A percentile compares a stretch with the other conserved stretches of the same genome.
These are phyloP conservation scores for Xylaria sp. DNA, from an alignment of 2,329 filamentous ascomycete genomes.

Conservation along the genomic window DNA sequence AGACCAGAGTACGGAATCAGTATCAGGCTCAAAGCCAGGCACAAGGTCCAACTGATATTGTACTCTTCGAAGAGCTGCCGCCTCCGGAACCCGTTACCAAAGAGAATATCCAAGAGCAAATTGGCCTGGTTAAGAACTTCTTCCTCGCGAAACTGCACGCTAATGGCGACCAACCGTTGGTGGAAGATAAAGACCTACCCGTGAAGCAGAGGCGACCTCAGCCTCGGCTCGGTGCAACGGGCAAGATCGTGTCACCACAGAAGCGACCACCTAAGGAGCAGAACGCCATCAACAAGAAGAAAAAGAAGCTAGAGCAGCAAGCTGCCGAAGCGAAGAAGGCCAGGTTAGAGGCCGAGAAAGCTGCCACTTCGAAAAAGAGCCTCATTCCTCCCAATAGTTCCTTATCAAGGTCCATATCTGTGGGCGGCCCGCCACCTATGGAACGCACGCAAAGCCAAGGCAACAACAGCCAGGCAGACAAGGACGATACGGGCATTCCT, in stretches of 20 bases:
- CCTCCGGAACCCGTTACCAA: conserved; percentile 78
- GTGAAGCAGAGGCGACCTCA: conserved; percentile 82
- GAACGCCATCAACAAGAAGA: conserved; percentile 84
- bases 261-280: conserved; percentile 84
- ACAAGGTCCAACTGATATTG: conserved; percentile 61
- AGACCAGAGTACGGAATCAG: conserved; percentile 85
- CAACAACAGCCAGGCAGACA: conserved; percentile 69
- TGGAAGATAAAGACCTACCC: conserved; percentile 95
- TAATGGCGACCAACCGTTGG: conserved; percentile 78
- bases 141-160: conserved; percentile 88
- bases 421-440: conserved; percentile 54
- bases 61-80: conserved; percentile 71
- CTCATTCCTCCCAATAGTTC: conserved; percentile 43
- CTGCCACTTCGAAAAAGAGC: conserved; percentile 59
- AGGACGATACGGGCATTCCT: conserved; percentile 72
- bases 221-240: conserved; percentile 71
- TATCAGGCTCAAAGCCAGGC: conserved; percentile 77
- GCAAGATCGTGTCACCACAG: conserved; percentile 84
- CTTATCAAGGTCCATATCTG: conserved; percentile 44
- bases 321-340: conserved; percentile 53
- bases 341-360: conserved; percentile 47
- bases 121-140: conserved; percentile 89
- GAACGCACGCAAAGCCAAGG: conserved; percentile 64
- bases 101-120: conserved; percentile 78
- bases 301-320: conserved; percentile 75